These are phyloP conservation scores for Rhinocladiella mackenziei DNA, from an alignment of 2,329 filamentous ascomycete genomes.

Conservation along the genomic window DNA sequence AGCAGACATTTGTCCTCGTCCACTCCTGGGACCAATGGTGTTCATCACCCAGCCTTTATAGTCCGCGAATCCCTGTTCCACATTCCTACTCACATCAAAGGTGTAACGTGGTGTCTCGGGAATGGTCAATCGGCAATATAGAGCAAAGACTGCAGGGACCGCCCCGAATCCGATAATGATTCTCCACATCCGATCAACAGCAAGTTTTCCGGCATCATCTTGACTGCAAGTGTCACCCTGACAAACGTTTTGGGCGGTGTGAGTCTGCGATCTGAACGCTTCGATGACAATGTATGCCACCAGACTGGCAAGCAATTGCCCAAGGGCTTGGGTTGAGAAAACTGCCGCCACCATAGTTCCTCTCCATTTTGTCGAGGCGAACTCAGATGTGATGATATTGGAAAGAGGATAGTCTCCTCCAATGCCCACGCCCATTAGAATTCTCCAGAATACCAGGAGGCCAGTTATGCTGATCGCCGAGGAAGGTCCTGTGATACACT, in stretches of 20 bases:
- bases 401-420: conserved; percentile 80
- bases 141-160: conserved; percentile 73
- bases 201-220: conserved; percentile 58
- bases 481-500: conserved; percentile 62
- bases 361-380: conserved; percentile 78
- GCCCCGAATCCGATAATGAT: conserved; percentile 74
- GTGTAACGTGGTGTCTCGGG: conserved; percentile 85
- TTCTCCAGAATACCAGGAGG: conserved; percentile 70
- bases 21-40: conserved; percentile 57
- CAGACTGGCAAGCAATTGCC: conserved; percentile 72
- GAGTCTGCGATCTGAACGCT: too few species aligned
- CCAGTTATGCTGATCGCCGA: conserved; percentile 54
- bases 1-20: too few species aligned
- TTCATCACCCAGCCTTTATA: conserved; percentile 67
- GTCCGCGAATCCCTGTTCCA: conserved; percentile 69
- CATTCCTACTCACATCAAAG: conserved; percentile 71
- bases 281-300: conserved; percentile 73
- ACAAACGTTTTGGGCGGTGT: too few species aligned
- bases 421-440: conserved; percentile 73
- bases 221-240: too few species aligned
- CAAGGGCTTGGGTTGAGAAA: conserved; percentile 81
- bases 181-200: conserved; percentile 85
- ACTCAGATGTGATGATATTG: conserved; percentile 77
- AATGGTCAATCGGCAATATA: conserved; percentile 82
- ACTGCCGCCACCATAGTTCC: conserved; percentile 83